phyloP scores from a whole-genome alignment of 306 rosid species.

The Canavalia ensiformis region DNA sequence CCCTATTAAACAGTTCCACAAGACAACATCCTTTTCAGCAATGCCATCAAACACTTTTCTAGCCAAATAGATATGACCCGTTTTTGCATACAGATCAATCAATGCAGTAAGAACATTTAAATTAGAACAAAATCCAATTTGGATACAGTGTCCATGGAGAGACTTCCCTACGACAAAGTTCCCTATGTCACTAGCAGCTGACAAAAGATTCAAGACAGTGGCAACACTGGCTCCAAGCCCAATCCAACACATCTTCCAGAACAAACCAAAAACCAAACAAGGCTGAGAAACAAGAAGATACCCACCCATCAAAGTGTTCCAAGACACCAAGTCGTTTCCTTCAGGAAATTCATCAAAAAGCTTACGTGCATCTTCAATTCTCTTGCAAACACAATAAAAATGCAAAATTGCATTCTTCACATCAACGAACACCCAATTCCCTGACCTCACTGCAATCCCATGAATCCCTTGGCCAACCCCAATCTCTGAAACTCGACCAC shows the following conservation, averaged over 20 bases:
- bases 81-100: conserved; percentile 68
- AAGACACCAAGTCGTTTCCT: conserved; percentile 67
- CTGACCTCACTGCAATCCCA: conserved; percentile 67
- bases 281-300: conserved; percentile 62
- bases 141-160: conserved; percentile 67
- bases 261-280: conserved; percentile 57
- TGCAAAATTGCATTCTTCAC: conserved; percentile 68
- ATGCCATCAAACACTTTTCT: conserved; percentile 58
- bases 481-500: conserved; percentile 58
- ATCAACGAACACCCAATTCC: conserved; percentile 59
- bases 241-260: conserved; percentile 53
- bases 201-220: conserved; percentile 60
- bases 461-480: conserved; percentile 69
- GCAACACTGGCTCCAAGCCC: conserved; percentile 59
- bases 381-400: conserved; percentile 60
- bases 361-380: conserved; percentile 64
- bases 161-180: conserved; percentile 50
- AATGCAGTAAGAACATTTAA: conserved; percentile 65
- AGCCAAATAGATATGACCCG: conserved; percentile 51
- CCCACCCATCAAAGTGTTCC: conserved; percentile 77
- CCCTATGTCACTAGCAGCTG: conserved; percentile 62
- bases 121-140: conserved; percentile 53
- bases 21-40: conserved; percentile 63
- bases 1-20: conserved; percentile 77
- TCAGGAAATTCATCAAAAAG: conserved; percentile 68